A percentile compares a stretch with the other conserved stretches of the same genome.
phyloP scores from a whole-genome alignment of 2,329 filamentous ascomycete genomes.

The Teratosphaeria pseudoeucalypti region DNA sequence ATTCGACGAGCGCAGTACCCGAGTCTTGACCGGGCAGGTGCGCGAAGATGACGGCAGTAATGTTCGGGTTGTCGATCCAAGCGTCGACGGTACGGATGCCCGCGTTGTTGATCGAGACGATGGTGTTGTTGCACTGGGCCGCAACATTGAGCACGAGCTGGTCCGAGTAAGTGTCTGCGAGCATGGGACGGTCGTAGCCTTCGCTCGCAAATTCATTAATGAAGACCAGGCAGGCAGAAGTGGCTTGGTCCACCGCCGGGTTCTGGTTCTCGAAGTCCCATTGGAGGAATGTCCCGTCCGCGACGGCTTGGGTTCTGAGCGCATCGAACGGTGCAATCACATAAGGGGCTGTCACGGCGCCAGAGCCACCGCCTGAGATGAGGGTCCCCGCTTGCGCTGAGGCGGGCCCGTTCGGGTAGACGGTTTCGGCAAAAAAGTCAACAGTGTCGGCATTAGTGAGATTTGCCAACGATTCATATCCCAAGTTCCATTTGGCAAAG shows the following conservation, averaged over 20 bases:
- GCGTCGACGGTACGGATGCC: conserved; percentile 68
- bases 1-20: conserved; percentile 65
- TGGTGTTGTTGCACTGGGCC: conserved; percentile 70
- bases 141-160: conserved; percentile 71
- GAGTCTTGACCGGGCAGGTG: conserved; percentile 74
- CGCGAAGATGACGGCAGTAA: conserved; percentile 75
- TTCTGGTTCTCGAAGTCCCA: not conserved
- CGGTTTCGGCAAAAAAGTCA: not conserved
- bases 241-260: conserved; percentile 46
- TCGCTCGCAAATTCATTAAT: conserved; percentile 79
- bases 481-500: conserved; percentile 60
- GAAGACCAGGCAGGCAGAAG: conserved; percentile 58
- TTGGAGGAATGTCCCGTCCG: conserved; percentile 36
- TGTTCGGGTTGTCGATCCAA: conserved; percentile 64
- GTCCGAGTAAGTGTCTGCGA: conserved; percentile 79
- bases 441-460: conserved; percentile 35
- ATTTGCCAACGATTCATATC: conserved; percentile 34
- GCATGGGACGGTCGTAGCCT: conserved; percentile 81
- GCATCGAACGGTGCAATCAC: conserved; percentile 50
- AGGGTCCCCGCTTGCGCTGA: not conserved
- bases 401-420: conserved; percentile 54
- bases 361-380: not conserved
- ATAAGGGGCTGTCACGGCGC: conserved; percentile 24
- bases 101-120: conserved; percentile 80
- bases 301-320: conserved; percentile 39